Conservation (phyloP, 225 moss, liverwort and hornwort genomes). For the Physcomitrellopsis africana region DNA sequence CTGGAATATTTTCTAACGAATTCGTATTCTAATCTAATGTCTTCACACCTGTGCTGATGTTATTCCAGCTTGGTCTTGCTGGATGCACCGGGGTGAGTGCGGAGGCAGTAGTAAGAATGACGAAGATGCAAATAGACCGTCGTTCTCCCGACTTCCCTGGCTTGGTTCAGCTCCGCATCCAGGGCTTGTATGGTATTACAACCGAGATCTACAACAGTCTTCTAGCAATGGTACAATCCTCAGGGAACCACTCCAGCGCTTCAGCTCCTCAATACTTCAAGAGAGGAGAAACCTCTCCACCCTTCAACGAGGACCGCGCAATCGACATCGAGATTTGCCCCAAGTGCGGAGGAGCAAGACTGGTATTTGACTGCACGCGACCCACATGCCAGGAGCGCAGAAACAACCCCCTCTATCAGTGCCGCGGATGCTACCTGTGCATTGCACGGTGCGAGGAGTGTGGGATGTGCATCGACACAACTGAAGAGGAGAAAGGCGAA, state of each 20-base stretch:
- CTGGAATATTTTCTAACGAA: not conserved
- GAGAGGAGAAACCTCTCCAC: constrained; percentile 33
- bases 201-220: constrained; percentile 53
- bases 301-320: constrained; percentile 32
- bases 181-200: constrained; percentile 68
- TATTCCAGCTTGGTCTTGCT: constrained; percentile 68
- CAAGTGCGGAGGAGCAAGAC: constrained; percentile 43
- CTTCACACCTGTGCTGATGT: not conserved
- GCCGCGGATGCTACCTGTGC: constrained; percentile 70
- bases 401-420: constrained; percentile 39
- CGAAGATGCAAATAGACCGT: constrained; percentile 50
- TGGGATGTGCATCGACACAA: constrained; percentile 51
- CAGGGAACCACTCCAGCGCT: not conserved
- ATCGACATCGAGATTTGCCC: constrained; percentile 77
- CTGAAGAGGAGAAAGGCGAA: constrained; percentile 41
- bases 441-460: constrained; percentile 78
- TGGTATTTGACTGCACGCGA: constrained; percentile 81
- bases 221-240: constrained; percentile 37
- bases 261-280: constrained; percentile 47
- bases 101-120: constrained; percentile 49
- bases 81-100: constrained; percentile 59
- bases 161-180: constrained; percentile 64
- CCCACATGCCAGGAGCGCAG: constrained; percentile 26
- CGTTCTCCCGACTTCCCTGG: constrained; percentile 41
- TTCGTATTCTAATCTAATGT: not conserved